Evolutionary conservation across 371 early-diverging fungal species (phyloP), one percentile per base, ranked within the genome.

Genomic region (Actinomortierella wolfii): DNA sequence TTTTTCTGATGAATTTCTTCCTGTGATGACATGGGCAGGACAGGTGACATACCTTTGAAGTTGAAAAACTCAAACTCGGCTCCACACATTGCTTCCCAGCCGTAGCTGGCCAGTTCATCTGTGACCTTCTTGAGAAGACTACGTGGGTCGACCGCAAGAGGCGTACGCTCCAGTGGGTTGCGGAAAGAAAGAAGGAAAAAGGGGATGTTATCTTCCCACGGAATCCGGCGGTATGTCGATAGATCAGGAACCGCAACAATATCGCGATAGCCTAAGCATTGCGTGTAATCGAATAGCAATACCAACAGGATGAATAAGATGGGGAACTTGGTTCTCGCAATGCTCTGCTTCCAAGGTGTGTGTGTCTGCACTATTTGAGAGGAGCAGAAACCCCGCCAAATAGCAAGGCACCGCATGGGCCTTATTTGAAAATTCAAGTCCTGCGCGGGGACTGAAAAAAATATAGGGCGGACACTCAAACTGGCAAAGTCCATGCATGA

Each of bases 41-140:
- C 24, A n/a, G 15, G 21, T 26, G 2, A 56, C 49, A 57, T 80
- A 91, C 91, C 92, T 79, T 86, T 82, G 68, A 90, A 93, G 74
- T 90, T 90, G 79, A 83, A 94, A 58, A 88, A 94, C 76, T 94
- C 93, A 71, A 84, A 91, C 77, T 94, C 93, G 1, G 87, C 82
- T 8, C 94, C 93, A 77, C 83, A 83, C 53, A 85, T 79, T 11
- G 91, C 83, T 17, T 78, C 81, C 52, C 84, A 73, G 0, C 88
- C 86, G 42, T 76, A 28, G 24, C 67, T 44, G 17, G 59, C 64
- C 18, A 82, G 60, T 23, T 76, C 63, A 5, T 79, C 64, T 5
- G 83, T 75, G 13, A 84, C 79, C 14, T 71, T 57, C 64, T 88
- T 87, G 47, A 93, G 68, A 18, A 90, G 56, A 29, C 78, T 74